Percentiles rank a stretch among this genome's conserved stretches.
phyloP scores from a whole-genome alignment of 805 yeast genomes.

The Kregervanrija fluxuum region DNA sequence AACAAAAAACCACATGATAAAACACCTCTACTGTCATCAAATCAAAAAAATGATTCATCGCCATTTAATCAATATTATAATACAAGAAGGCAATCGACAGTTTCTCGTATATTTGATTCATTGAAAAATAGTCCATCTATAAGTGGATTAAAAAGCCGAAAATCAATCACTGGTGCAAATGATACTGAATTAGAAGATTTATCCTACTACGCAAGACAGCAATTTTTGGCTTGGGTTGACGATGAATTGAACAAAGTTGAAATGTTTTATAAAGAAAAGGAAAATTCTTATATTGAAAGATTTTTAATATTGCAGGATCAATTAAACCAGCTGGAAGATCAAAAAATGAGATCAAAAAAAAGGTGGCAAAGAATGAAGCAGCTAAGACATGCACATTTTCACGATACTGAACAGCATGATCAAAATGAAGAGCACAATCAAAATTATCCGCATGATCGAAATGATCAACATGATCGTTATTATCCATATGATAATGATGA shows the following conservation, averaged over 20 bases:
- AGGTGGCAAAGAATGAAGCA: slow-evolving; percentile 10
- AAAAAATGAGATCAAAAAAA: slow-evolving; percentile 27
- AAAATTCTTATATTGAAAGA: slow-evolving; percentile 51
- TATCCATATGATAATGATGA: slow-evolving; percentile 8
- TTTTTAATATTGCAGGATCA: slow-evolving; percentile 62
- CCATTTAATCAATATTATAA: neutral
- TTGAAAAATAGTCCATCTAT: slow-evolving; percentile 7
- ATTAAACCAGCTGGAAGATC: slow-evolving; percentile 54
- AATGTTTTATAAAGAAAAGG: slow-evolving; percentile 51
- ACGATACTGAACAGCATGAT: neutral
- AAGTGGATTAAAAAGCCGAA: slow-evolving; percentile 1
- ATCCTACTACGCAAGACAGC: slow-evolving; percentile 32
- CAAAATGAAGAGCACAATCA: neutral
- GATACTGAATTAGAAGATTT: slow-evolving; percentile 25
- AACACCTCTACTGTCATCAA: slow-evolving; percentile 2
- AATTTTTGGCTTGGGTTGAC: slow-evolving; percentile 65
- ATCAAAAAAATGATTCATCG: neutral
- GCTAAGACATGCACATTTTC: neutral
- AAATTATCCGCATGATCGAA: slow-evolving; percentile 4
- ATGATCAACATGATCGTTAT: neutral
- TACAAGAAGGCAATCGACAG: slow-evolving; percentile 22
- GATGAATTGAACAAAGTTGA: slow-evolving; percentile 53
- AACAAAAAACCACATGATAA: neutral
- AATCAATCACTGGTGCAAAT: neutral
- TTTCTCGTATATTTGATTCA: slow-evolving; percentile 11